A percentile compares a stretch with the other conserved stretches of the same genome.
Evolutionary conservation across 2,329 filamentous ascomycete genomes (phyloP).

Genomic region (Ambrosiella beaveri): DNA sequence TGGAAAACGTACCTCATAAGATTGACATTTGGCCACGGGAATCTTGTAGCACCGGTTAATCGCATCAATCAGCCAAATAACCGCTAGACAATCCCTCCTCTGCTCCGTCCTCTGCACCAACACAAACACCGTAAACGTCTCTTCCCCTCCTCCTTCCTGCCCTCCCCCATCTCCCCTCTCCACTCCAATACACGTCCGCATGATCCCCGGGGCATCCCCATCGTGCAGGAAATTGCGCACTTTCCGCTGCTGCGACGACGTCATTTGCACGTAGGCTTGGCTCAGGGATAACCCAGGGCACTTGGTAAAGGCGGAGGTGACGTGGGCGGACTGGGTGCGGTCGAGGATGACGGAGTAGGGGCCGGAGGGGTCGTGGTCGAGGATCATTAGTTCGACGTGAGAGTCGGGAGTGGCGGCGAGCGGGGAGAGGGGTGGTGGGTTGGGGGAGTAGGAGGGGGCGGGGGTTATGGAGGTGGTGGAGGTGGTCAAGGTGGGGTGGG

Average conservation of each 20-base stretch:
- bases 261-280: neutral
- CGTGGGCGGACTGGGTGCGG: neutral
- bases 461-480: neutral
- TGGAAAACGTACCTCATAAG: neutral
- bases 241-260: neutral
- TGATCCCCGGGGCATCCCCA: neutral
- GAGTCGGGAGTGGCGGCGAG: neutral
- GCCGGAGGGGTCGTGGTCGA: neutral
- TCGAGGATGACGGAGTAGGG: conserved; percentile 1
- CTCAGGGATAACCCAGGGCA: neutral
- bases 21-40: neutral
- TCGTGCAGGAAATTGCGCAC: neutral
- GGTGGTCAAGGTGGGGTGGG: neutral
- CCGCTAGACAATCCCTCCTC: neutral
- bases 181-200: conserved; percentile 1
- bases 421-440: neutral
- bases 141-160: neutral
- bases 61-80: conserved; percentile 3
- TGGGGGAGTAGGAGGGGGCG: neutral
- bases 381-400: neutral
- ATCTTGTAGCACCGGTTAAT: conserved; percentile 2
- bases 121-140: neutral
- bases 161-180: neutral
- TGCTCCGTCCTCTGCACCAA: neutral
- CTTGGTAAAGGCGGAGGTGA: neutral